phyloP scores from a whole-genome alignment of 2,329 filamentous ascomycete species.

The Fusarium sp. region DNA sequence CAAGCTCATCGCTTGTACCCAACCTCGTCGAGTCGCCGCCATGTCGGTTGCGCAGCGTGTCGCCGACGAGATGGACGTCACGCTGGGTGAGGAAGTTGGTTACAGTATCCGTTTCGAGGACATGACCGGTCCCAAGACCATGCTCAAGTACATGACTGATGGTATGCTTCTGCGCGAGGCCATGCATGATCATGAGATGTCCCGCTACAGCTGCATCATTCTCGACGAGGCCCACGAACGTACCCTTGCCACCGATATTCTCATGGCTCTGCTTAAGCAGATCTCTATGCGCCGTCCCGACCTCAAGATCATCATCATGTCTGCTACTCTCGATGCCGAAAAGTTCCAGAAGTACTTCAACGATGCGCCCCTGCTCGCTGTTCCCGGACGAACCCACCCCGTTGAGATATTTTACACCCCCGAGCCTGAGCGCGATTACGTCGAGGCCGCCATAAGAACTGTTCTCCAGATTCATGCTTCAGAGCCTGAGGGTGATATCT shows the following conservation, averaged over 20 bases:
- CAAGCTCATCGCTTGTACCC: constrained; percentile 97
- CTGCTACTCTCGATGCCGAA: constrained; percentile 94
- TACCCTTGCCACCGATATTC: constrained; percentile 94
- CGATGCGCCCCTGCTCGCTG: constrained; percentile 90
- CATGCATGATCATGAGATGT: constrained; percentile 94
- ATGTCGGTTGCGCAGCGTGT: constrained; percentile 99
- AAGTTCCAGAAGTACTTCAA: constrained; percentile 99
- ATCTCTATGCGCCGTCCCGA: constrained; percentile 85
- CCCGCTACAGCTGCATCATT: constrained; percentile 96
- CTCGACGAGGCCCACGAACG: constrained; percentile 98
- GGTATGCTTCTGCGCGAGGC: constrained; percentile 98
- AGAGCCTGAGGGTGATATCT: constrained; percentile 90
- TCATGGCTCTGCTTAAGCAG: constrained; percentile 97
- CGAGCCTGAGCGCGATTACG: constrained; percentile 95
- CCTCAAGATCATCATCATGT: constrained; percentile 99
- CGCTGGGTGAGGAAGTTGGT: constrained; percentile 92
- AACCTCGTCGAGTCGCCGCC: constrained; percentile 95
- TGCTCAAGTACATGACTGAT: constrained; percentile 99
- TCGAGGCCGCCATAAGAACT: constrained; percentile 93
- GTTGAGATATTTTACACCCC: constrained; percentile 99
- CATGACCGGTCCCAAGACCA: constrained; percentile 86
- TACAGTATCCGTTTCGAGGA: constrained; percentile 99
- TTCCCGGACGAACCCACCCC: constrained; percentile 93
- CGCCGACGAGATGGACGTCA: constrained; percentile 94
- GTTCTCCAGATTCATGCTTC: constrained; percentile 97